A percentile compares a stretch with the other conserved stretches of the same genome.
Conservation (phyloP, 139 green algal species). For the Deuterostichococcus epilithicus region DNA sequence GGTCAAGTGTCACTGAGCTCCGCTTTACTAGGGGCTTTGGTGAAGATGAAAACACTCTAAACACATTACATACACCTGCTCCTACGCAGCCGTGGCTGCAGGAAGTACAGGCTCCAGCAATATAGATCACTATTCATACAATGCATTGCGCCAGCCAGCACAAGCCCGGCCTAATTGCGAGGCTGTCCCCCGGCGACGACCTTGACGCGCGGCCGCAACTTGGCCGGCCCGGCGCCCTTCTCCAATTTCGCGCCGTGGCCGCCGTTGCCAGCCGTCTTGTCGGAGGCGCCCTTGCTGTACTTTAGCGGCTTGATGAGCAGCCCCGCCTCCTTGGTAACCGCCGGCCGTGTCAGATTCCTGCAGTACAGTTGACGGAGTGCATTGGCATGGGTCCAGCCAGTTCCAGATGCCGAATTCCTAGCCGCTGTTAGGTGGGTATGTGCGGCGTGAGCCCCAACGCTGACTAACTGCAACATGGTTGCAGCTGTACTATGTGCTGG, state of each 20-base stretch:
- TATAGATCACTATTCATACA: no score
- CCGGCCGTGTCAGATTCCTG: conserved; percentile 76
- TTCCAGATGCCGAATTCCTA: neutral
- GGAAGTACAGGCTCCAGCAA: no score
- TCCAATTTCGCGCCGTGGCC: no score
- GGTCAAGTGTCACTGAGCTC: no score
- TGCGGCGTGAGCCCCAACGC: neutral
- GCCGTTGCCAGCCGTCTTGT: neutral
- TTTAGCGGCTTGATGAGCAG: conserved; percentile 72
- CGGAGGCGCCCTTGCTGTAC: conserved; percentile 25
- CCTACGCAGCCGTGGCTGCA: no score
- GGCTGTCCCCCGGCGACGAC: neutral
- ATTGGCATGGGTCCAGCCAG: neutral
- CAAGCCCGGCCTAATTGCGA: neutral
- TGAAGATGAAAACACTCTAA: no score
- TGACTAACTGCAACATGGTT: neutral
- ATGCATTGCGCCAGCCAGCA: no score
- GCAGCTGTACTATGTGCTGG: neutral
- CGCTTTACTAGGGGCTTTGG: no score
- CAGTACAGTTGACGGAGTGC: neutral
- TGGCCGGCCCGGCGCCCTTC: neutral
- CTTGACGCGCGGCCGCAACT: neutral
- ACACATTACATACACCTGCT: no score
- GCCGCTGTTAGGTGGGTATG: neutral
- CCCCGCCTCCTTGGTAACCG: conserved; percentile 72